phyloP scores from a whole-genome alignment of 1,284 basidiomycete species.

The Malassezia globosa region DNA sequence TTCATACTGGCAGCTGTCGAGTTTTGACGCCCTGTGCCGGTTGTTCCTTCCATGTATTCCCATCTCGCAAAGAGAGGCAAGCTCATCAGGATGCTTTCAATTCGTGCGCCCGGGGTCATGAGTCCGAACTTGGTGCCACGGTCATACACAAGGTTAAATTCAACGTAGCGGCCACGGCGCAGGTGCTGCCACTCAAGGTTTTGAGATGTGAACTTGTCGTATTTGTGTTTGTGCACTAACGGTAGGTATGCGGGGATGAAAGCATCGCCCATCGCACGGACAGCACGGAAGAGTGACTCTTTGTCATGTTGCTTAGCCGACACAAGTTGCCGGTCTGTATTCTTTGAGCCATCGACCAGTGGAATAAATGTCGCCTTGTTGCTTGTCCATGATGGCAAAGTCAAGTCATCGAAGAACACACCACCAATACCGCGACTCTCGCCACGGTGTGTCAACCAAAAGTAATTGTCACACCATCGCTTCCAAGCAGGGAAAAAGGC shows the following conservation, averaged over 20 bases:
- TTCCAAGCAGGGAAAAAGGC: constrained; percentile 73
- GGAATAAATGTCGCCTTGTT: constrained; percentile 22
- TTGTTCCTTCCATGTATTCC: constrained; percentile 41
- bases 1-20: constrained; percentile 17
- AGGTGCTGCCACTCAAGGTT: constrained; percentile 41
- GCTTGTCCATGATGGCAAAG: constrained; percentile 25
- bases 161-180: constrained; percentile 40
- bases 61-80: constrained; percentile 41
- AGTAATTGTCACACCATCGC: constrained; percentile 95
- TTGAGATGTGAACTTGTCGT: constrained; percentile 21
- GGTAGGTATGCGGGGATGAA: constrained; percentile 44
- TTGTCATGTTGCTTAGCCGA: constrained; percentile 26
- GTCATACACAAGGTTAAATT: constrained; percentile 46
- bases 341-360: constrained; percentile 26
- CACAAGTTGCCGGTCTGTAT: constrained; percentile 13
- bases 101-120: constrained; percentile 43
- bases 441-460: constrained; percentile 79
- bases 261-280: constrained; percentile 37
- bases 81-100: constrained; percentile 47
- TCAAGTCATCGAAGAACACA: constrained; percentile 71
- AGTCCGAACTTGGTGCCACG: constrained; percentile 46
- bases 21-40: constrained; percentile 29
- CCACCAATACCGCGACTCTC: constrained; percentile 87
- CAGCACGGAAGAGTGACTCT: constrained; percentile 37
- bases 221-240: constrained; percentile 32